Evolutionary conservation across 768 basidiomycete genomes (phyloP).

Genomic region (Exsudoporus frostii): DNA sequence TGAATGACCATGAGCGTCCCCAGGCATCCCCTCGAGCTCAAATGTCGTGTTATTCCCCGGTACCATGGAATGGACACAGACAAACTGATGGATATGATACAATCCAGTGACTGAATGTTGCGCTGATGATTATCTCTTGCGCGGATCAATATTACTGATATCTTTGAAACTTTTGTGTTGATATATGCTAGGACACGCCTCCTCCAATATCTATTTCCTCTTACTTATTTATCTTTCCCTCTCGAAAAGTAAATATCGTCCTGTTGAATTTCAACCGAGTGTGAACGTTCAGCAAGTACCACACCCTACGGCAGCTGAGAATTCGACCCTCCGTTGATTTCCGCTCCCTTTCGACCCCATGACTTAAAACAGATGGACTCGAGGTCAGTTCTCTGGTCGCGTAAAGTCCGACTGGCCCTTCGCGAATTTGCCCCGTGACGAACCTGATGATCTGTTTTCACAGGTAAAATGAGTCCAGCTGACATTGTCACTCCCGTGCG

Average conservation of each 20-base stretch:
- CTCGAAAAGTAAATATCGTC: background rate
- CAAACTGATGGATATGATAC: conserved; percentile 15
- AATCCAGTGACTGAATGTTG: conserved; percentile 9
- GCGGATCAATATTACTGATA: background rate
- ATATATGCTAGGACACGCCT: too few relatives aligned
- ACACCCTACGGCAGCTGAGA: background rate
- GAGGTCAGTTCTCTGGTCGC: background rate
- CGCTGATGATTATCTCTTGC: background rate
- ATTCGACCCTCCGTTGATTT: too few relatives aligned
- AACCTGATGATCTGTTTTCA: background rate
- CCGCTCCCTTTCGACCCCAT: background rate
- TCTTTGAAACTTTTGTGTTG: background rate
- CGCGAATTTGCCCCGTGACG: background rate
- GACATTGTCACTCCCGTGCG: too few relatives aligned
- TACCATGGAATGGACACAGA: conserved; percentile 14
- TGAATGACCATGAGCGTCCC: conserved; percentile 1
- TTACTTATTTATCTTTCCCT: background rate
- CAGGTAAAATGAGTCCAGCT: background rate
- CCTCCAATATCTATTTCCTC: too few relatives aligned
- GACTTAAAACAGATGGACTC: background rate
- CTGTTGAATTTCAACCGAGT: background rate
- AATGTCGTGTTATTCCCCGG: conserved; percentile 27
- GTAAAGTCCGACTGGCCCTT: background rate
- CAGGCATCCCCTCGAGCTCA: conserved; percentile 30
- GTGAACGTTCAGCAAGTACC: background rate